Percentiles rank a stretch among this genome's conserved stretches.
Conservation (phyloP, 2,329 filamentous ascomycete species). For the Phialophora expanda region DNA sequence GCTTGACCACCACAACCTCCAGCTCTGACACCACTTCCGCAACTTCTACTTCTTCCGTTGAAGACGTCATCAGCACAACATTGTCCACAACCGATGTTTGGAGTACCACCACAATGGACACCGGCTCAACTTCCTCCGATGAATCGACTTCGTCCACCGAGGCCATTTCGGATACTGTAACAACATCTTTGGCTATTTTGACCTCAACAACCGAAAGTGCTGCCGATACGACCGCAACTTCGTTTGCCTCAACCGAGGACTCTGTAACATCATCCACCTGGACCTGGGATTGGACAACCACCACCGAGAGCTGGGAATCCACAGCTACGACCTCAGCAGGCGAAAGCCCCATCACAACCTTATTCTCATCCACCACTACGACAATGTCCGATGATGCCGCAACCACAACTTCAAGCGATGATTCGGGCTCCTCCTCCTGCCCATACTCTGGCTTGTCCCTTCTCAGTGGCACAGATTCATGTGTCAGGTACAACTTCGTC, state of each 20-base stretch:
- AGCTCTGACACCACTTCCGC: background rate
- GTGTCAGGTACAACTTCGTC: slow-evolving; percentile 38
- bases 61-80: slow-evolving; percentile 2
- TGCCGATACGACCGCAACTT: slow-evolving; percentile 1
- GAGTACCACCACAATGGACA: slow-evolving; percentile 5
- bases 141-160: slow-evolving; percentile 8
- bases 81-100: slow-evolving; percentile 7
- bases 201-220: background rate
- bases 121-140: slow-evolving; percentile 4
- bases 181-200: background rate
- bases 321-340: slow-evolving; percentile 9
- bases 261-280: slow-evolving; percentile 9
- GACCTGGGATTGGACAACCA: slow-evolving; percentile 11
- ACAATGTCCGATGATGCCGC: background rate
- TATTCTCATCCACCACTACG: slow-evolving; percentile 5
- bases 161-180: background rate
- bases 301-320: background rate
- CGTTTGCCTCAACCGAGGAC: background rate
- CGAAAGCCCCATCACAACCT: background rate
- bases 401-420: slow-evolving; percentile 11
- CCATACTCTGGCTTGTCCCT: slow-evolving; percentile 8
- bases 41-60: background rate
- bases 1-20: slow-evolving; percentile 4
- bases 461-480: slow-evolving; percentile 9
- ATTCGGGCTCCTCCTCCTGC: slow-evolving; percentile 1